phyloP scores from a whole-genome alignment of 768 basidiomycete species.

The Roridomyces roridus region DNA sequence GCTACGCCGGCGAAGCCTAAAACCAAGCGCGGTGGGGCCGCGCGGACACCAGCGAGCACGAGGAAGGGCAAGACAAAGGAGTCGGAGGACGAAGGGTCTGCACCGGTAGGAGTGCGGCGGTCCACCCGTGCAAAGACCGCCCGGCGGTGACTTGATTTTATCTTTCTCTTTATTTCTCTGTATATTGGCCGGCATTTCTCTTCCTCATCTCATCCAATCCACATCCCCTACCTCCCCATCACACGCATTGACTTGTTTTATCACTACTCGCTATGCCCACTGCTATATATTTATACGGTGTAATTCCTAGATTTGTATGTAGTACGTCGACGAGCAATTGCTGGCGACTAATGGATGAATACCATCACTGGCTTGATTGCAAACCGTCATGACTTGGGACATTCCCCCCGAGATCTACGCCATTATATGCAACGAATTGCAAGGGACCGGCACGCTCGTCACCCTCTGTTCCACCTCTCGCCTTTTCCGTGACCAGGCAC shows the following conservation, averaged over 20 bases:
- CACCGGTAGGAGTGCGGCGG: slow-evolving; percentile 6
- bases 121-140: slow-evolving; percentile 16
- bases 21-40: slow-evolving; percentile 3
- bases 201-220: not conserved
- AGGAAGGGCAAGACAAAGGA: slow-evolving; percentile 14
- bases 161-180: not conserved
- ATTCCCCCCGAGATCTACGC: no score
- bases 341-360: no score
- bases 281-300: not conserved
- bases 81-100: not conserved
- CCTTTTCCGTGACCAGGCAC: not conserved
- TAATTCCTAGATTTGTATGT: no score
- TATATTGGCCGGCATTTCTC: not conserved
- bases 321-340: no score
- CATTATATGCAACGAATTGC: no score
- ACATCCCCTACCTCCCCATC: slow-evolving; percentile 8
- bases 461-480: no score
- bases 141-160: slow-evolving; percentile 3
- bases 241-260: no score
- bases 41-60: slow-evolving; percentile 4
- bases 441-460: no score
- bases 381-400: no score
- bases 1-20: no score
- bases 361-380: no score
- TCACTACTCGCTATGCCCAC: not conserved